These are phyloP conservation scores for Trichoderma oligosporum DNA, from an alignment of 2,329 filamentous ascomycete species.

Conservation along the genomic window DNA sequence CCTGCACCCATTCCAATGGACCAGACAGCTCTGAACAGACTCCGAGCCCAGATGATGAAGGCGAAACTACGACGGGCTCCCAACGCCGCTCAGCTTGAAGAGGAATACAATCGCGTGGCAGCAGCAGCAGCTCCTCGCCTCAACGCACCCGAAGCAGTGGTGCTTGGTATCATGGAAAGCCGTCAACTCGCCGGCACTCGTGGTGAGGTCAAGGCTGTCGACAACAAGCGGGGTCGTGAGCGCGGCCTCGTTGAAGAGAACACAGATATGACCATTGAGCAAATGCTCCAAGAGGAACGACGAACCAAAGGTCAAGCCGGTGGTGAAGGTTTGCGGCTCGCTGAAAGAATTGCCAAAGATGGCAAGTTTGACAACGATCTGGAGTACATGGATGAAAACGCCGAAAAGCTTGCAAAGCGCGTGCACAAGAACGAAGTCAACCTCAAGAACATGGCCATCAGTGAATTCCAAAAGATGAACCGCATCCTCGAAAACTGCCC, in stretches of 20 bases:
- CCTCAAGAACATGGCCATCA: constrained; percentile 81
- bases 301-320: constrained; percentile 73
- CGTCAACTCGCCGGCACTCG: constrained; percentile 74
- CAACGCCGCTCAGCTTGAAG: constrained; percentile 72
- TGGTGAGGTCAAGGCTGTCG: constrained; percentile 71
- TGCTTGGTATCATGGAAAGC: constrained; percentile 84
- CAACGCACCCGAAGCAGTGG: constrained; percentile 60
- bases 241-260: constrained; percentile 84
- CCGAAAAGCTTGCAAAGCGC: constrained; percentile 77
- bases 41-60: constrained; percentile 94
- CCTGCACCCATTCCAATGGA: constrained; percentile 54
- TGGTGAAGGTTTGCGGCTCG: constrained; percentile 76
- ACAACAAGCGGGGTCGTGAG: constrained; percentile 77
- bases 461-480: constrained; percentile 86
- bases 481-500: constrained; percentile 81
- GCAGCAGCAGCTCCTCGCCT: constrained; percentile 55
- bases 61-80: constrained; percentile 79
- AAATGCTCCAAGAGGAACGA: constrained; percentile 94
- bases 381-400: constrained; percentile 97
- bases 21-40: constrained; percentile 76
- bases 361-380: constrained; percentile 85
- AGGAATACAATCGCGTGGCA: constrained; percentile 75
- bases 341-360: constrained; percentile 92
- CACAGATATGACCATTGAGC: constrained; percentile 91
- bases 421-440: constrained; percentile 85